Evolutionary conservation across 2,329 filamentous ascomycete genomes (phyloP), one percentile per base, ranked within the genome.

Genomic region (Aspergillus japonicus): DNA sequence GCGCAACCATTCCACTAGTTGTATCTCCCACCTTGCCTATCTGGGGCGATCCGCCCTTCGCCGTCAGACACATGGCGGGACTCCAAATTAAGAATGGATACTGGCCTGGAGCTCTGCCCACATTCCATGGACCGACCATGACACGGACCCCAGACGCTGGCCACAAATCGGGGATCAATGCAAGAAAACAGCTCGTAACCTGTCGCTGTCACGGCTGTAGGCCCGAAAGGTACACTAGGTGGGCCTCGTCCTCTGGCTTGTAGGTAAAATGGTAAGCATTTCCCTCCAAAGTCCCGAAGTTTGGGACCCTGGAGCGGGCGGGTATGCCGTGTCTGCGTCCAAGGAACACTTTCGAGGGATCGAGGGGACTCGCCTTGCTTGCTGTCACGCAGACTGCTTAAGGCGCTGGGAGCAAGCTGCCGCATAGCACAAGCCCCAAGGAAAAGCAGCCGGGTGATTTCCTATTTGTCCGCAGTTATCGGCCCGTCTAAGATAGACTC

Each of bases 161-260:
- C 50, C 21, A 52, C 62, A 63, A 66, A 65, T 60, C n/a, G 64
- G 61, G 65, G 64, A 66, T 64, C 66, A 60, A 64, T 66, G 64
- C 64, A 65, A 61, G 47, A 35, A 59, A 52, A 26, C 16, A 44
- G 53, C 60, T 61, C 57, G 50, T 64, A 57, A 56, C 53, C 44
- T 58, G 59, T 63, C 60, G 55, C 59, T 55, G 52, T 53, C 66
- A 66, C 66, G 66, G 63, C 60, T 63, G 59, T 68, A 61, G 56
- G 60, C 63, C 59, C 62, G 47, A 60, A 59, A 56, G 44, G 26
- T 29, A 29, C 26, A 29, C 7, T 29, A 29, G 7, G 26, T 29
- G 14, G 33, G 33, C 33, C 33, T 35, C 14, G 33, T 35, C 11
- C 12, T 58, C 56, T 58, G 57, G 59, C 54, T 60, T 60, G 58